Base-by-base conservation (phyloP, 2,329 filamentous ascomycete genomes). In the Endothia cerciana region DNA sequence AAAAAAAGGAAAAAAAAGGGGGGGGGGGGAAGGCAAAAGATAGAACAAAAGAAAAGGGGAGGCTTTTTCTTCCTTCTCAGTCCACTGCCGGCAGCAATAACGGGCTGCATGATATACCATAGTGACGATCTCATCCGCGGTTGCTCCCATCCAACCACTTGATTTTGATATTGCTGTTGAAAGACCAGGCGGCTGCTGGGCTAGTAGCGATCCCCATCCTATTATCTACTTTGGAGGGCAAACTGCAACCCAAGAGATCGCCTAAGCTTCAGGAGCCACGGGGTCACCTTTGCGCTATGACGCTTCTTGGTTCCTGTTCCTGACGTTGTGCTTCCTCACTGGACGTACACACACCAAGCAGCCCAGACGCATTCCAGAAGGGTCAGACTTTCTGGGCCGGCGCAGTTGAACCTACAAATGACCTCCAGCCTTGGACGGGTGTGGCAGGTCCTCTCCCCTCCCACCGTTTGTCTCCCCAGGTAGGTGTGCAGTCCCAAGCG, bases 181-280 rank as follows among this genome's bases (percentile, higher is more conserved):
- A 57, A n/a, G 28, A 43, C 13, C 41, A 28, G 63, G 56, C 38
- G 30, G 64, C 56, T 53, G 28, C 53, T 22, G 53, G 59, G 45
- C 45, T 28, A 49, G 45, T 53, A 62, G 19, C 36, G 43, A 45
- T 59, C 64, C 40, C 53, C 30, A 13, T 55, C 28, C 47, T 17
- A 38, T 40, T 59, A 33, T 60, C 60, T 60, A 45, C 41, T 51
- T 43, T 49, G 51, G 28, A 38, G 25, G 64, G 58, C 60, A 25
- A 59, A 59, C n/a, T 65, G 60, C 45, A 65, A 63, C 53, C 64
- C 62, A 25, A 58, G 30, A 58, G 60, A 41, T 47, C 30, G 28
- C 38, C 22, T 49, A 17, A 25, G 49, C 49, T 8, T 45, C 43
- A 45, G 43, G 43, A 45, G 43, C 40, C 19, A 43, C 15, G 19